phyloP scores from a whole-genome alignment of 2,329 filamentous ascomycete species.

The Kalaharituber pfeilii region DNA sequence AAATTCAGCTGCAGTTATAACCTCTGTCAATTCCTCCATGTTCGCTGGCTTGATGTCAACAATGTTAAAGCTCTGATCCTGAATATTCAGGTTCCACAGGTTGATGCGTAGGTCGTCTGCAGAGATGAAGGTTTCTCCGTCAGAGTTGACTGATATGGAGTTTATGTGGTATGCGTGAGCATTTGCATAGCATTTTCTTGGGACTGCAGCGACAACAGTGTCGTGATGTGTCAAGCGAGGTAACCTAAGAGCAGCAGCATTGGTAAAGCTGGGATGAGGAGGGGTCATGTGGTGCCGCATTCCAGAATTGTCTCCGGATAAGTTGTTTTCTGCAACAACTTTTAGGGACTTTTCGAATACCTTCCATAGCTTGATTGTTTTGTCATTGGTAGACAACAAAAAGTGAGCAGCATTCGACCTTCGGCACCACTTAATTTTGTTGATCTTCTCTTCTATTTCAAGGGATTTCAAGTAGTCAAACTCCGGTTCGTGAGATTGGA shows the following conservation, averaged over 20 bases:
- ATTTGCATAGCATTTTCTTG: constrained; percentile 90
- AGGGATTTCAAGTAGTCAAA: constrained; percentile 99
- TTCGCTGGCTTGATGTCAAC: constrained; percentile 99
- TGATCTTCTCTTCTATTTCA: constrained; percentile 99
- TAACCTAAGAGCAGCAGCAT: constrained; percentile 68
- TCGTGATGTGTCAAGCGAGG: constrained; percentile 95
- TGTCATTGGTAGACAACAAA: constrained; percentile 95
- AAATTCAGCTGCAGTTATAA: constrained; percentile 96
- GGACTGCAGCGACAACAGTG: constrained; percentile 91
- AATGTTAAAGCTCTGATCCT: constrained; percentile 99
- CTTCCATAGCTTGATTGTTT: constrained; percentile 99
- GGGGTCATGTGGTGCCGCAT: constrained; percentile 57
- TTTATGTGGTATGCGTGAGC: constrained; percentile 99
- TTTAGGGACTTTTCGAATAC: constrained; percentile 99
- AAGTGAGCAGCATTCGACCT: constrained; percentile 98
- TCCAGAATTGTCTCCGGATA: constrained; percentile 60
- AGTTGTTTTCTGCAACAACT: constrained; percentile 96
- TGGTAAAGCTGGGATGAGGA: constrained; percentile 58
- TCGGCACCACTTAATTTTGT: constrained; percentile 99
- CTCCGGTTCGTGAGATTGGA: constrained; percentile 97
- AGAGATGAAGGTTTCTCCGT: constrained; percentile 98
- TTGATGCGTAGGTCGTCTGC: constrained; percentile 97
- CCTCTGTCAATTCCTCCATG: constrained; percentile 98
- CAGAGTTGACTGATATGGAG: constrained; percentile 99
- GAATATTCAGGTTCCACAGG: constrained; percentile 97